Percentiles rank a stretch among this genome's conserved stretches.
Conservation (phyloP, 2,329 filamentous ascomycete species). For the Trichoderma sp. region DNA sequence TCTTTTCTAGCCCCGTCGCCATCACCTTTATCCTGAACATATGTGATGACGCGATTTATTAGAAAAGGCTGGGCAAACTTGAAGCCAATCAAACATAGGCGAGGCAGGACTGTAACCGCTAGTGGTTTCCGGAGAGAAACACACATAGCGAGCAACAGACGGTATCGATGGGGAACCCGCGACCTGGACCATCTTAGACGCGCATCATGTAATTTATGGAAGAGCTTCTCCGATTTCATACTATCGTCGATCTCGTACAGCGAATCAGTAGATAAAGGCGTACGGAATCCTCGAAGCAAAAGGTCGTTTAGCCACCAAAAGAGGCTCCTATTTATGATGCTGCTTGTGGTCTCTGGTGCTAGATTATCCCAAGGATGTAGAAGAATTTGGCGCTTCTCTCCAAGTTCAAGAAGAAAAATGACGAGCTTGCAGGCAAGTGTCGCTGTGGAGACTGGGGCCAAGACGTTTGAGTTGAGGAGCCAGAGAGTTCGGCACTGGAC, state of each 20-base stretch:
- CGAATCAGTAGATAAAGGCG: conserved; percentile 18
- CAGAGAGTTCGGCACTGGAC: conserved; percentile 32
- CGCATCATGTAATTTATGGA: conserved; percentile 17
- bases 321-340: conserved; percentile 32
- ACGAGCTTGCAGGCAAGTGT: conserved; percentile 27
- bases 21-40: background rate
- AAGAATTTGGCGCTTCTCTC: conserved; percentile 28
- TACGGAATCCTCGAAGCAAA: conserved; percentile 26
- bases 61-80: conserved; percentile 33
- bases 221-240: conserved; percentile 15
- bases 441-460: conserved; percentile 28
- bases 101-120: conserved; percentile 24
- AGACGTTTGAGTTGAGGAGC: conserved; percentile 26
- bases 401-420: conserved; percentile 31
- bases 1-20: background rate
- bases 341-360: conserved; percentile 33
- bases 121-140: conserved; percentile 18
- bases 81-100: conserved; percentile 28
- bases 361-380: conserved; percentile 22
- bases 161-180: background rate
- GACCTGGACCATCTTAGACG: background rate
- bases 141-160: conserved; percentile 12
- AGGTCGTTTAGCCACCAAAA: conserved; percentile 36
- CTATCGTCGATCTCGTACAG: conserved; percentile 20
- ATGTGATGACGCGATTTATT: conserved; percentile 19